Base-by-base conservation (phyloP, 2,329 filamentous ascomycete genomes). In the Purpureocillium takamizusanense region DNA sequence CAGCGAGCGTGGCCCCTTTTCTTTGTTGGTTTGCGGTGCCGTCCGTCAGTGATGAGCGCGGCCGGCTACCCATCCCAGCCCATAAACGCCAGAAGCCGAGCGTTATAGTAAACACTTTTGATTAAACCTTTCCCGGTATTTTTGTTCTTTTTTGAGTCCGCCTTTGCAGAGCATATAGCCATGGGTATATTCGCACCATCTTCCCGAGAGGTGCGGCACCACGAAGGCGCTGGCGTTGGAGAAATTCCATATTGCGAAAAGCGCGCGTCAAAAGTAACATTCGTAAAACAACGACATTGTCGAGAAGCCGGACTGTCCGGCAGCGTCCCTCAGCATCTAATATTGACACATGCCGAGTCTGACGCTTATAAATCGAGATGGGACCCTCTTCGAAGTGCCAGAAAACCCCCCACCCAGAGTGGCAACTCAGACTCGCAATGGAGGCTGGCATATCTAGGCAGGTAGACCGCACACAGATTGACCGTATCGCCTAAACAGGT, bases 181-280 rank as follows among this genome's bases (percentile, higher is more conserved):
- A 31, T 12, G 35, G 28, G 35, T 37, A 31, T 37, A 12, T 17
- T 31, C 28, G 35, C n/a, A 14, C 27, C 30, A 16, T 31, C 35
- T 25, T 18, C 30, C 30, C 17, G 28, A 31, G 28, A 37, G 28
- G 28, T 17, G 35, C 35, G 35, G 16, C 35, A 23, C 35, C 16
- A 31, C 35, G 17, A 31, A 31, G 28, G 28, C 28, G 35, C 35
- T 15, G 35, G 17, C 35, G 28, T 37, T 37, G 21, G 21, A 13
- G 16, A 16, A 36, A 7, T 14, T 6, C 5, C 4, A 6, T 30
- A 12, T 13, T 14, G 28, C 28, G 13, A 18, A 23, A 21, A 36
- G 4, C 25, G 8, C 8, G 14, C 4, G 21, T 31, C 11, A 12
- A 17, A 21, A 31, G 9, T 10, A 4, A 7, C 11, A 30, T 14